Conservation (phyloP, 2,329 filamentous ascomycete genomes). For the Salinomyces thailandicus region DNA sequence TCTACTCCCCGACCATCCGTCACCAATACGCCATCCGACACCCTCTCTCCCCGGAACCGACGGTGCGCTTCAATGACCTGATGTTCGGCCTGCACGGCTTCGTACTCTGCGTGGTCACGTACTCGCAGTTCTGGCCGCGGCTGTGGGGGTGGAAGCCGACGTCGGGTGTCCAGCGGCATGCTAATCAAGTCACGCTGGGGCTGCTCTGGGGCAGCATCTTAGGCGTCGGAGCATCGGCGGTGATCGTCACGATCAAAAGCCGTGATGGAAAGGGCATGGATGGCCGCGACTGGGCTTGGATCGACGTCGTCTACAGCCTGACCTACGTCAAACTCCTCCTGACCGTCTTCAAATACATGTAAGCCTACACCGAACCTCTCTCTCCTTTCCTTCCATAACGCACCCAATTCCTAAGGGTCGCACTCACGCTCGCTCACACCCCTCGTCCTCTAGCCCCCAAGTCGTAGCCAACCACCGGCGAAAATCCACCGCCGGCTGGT, state of each 20-base stretch:
- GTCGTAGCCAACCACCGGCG: constrained; percentile 73
- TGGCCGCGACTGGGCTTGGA: constrained; percentile 48
- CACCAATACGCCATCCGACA: constrained; percentile 76
- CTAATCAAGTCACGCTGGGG: constrained; percentile 54
- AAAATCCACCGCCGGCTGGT: constrained; percentile 75
- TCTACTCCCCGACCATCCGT: constrained; percentile 68
- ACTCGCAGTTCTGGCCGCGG: constrained; percentile 61
- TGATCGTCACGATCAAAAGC: constrained; percentile 37
- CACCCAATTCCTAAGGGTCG: too few species aligned
- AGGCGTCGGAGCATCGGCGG: constrained; percentile 40
- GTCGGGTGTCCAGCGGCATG: constrained; percentile 38
- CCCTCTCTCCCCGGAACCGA: constrained; percentile 60
- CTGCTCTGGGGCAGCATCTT: constrained; percentile 59
- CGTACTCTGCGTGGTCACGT: constrained; percentile 59
- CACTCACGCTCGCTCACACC: too few species aligned
- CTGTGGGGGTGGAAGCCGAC: constrained; percentile 64
- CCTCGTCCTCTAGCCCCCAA: constrained; percentile 54
- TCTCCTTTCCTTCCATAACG: too few species aligned
- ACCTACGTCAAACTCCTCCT: constrained; percentile 84
- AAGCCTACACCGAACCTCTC: too few species aligned
- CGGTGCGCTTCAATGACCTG: constrained; percentile 83
- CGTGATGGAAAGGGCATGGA: constrained; percentile 38
- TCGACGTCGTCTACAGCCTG: constrained; percentile 58
- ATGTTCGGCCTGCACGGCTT: constrained; percentile 76
- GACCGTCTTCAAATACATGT: constrained; percentile 80